Percentiles rank a stretch among this genome's conserved stretches.
phyloP scores from a whole-genome alignment of 441 rosid genomes.

The Manihot esculenta region DNA sequence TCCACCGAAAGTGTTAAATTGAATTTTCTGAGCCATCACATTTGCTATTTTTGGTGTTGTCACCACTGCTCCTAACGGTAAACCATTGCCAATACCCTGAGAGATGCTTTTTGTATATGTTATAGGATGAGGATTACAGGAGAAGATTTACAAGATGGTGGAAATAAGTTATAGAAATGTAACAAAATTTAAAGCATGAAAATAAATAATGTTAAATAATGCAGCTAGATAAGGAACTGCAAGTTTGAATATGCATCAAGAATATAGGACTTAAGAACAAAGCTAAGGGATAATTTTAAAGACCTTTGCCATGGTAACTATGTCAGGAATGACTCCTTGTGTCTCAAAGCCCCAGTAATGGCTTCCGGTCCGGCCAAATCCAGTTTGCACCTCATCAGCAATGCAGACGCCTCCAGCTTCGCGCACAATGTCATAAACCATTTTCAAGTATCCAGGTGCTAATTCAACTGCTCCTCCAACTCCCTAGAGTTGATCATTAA shows the following conservation, averaged over 20 bases:
- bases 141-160: background rate
- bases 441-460: conserved; percentile 86
- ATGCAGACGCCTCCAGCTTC: conserved; percentile 92
- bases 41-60: conserved; percentile 89
- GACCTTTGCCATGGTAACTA: conserved; percentile 98
- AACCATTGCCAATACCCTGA: conserved; percentile 93
- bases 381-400: conserved; percentile 98
- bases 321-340: conserved; percentile 91
- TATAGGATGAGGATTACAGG: background rate
- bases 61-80: conserved; percentile 92
- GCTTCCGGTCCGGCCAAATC: conserved; percentile 93
- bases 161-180: background rate
- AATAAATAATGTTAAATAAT: background rate
- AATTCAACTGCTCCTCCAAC: conserved; percentile 95
- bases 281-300: background rate
- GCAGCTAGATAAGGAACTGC: background rate
- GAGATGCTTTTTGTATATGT: conserved; percentile 8
- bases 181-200: background rate
- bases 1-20: conserved; percentile 89
- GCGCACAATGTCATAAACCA: conserved; percentile 70
- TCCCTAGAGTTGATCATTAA: conserved; percentile 46
- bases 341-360: conserved; percentile 93
- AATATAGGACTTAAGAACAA: background rate
- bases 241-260: background rate
- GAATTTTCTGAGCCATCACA: conserved; percentile 75